A percentile compares a stretch with the other conserved stretches of the same genome.
Evolutionary conservation across 2,329 filamentous ascomycete genomes (phyloP).

Genomic region (Remersonia thermophila): DNA sequence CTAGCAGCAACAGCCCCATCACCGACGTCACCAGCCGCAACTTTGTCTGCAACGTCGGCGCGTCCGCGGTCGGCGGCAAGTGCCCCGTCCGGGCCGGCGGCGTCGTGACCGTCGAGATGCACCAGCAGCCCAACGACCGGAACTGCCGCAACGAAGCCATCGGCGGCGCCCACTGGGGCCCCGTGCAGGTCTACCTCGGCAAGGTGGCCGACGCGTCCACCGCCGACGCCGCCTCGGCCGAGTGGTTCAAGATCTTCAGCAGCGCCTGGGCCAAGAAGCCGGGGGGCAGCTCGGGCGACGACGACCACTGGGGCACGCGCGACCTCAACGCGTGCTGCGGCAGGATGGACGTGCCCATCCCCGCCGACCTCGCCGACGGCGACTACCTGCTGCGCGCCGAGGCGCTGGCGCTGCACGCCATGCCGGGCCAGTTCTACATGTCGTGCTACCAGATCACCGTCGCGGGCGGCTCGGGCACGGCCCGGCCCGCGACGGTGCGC

Average conservation of each 20-base stretch:
- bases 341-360: constrained; percentile 26
- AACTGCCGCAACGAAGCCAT: constrained; percentile 35
- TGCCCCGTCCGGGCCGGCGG: constrained; percentile 37
- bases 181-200: constrained; percentile 35
- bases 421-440: constrained; percentile 27
- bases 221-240: constrained; percentile 28
- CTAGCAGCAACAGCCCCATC: constrained; percentile 38
- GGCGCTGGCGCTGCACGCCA: constrained; percentile 33
- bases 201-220: constrained; percentile 34
- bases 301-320: constrained; percentile 35
- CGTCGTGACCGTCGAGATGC: constrained; percentile 46
- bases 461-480: constrained; percentile 18
- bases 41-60: constrained; percentile 34
- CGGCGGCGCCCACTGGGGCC: constrained; percentile 40
- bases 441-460: constrained; percentile 27
- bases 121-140: constrained; percentile 32
- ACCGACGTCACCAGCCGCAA: constrained; percentile 30
- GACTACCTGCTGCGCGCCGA: constrained; percentile 38
- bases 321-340: constrained; percentile 30
- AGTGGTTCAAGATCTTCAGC: constrained; percentile 42
- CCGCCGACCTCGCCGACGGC: constrained; percentile 21
- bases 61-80: constrained; percentile 24
- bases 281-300: constrained; percentile 24
- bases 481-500: constrained; percentile 21
- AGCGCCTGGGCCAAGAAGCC: constrained; percentile 28